A percentile compares a stretch with the other conserved stretches of the same genome.
phyloP scores from a whole-genome alignment of 2,329 filamentous ascomycete genomes.

The Teratosphaeria epicoccoides region DNA sequence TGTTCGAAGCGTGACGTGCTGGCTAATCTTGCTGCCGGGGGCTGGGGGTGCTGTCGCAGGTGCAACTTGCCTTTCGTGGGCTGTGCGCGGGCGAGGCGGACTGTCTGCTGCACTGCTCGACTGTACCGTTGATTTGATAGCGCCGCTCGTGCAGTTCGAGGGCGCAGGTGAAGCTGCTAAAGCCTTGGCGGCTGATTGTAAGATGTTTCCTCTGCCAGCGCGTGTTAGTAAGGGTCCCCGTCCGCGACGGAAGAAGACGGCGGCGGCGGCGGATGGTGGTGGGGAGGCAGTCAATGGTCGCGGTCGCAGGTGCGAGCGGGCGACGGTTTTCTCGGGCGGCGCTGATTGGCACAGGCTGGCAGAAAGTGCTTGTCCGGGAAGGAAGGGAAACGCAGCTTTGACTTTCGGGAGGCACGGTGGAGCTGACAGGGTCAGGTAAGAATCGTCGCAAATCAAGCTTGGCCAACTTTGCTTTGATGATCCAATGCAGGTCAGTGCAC shows the following conservation, averaged over 20 bases:
- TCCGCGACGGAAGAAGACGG: neutral
- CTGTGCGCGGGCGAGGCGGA: neutral
- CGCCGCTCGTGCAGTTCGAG: neutral
- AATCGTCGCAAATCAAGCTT: neutral
- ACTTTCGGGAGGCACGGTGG: constrained; percentile 10
- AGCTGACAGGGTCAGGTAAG: neutral
- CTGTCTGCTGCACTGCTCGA: neutral
- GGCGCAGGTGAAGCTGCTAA: neutral
- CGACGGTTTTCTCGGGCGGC: constrained; percentile 2
- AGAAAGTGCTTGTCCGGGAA: constrained; percentile 5
- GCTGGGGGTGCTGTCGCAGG: neutral
- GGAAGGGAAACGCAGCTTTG: constrained; percentile 3
- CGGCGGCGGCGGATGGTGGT: neutral
- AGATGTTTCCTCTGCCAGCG: neutral
- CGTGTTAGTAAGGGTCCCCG: neutral
- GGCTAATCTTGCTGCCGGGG: neutral
- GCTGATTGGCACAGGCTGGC: constrained; percentile 12
- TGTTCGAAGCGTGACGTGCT: neutral
- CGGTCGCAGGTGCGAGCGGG: neutral
- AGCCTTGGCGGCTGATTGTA: neutral
- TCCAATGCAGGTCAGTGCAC: neutral
- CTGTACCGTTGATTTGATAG: neutral
- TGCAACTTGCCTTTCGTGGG: neutral
- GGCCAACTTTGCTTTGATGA: neutral
- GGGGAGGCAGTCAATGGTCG: neutral